Evolutionary conservation across 2,329 filamentous ascomycete species (phyloP).

Genomic region (Ustulina deusta): DNA sequence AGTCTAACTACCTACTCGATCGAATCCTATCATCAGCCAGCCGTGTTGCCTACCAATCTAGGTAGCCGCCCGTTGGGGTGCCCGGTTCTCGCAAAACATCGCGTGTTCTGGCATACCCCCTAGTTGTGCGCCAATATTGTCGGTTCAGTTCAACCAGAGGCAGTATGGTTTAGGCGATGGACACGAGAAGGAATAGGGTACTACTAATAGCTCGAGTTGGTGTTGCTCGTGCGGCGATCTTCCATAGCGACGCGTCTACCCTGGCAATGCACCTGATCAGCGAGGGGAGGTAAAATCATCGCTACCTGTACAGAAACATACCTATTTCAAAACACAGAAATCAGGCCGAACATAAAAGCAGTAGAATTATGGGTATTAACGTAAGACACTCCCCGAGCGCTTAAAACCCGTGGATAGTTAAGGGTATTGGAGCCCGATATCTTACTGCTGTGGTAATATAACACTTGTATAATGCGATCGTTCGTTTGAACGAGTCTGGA

Average conservation of each 20-base stretch:
- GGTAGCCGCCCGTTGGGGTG: slow-evolving; percentile 3
- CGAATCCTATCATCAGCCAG: slow-evolving; percentile 23
- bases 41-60: slow-evolving; percentile 20
- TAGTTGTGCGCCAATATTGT: slow-evolving; percentile 2
- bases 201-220: slow-evolving; percentile 14
- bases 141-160: slow-evolving; percentile 7
- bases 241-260: slow-evolving; percentile 1
- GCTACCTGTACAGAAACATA: slow-evolving; percentile 18
- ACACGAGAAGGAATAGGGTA: slow-evolving; percentile 11
- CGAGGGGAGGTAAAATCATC: slow-evolving; percentile 7
- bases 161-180: neutral
- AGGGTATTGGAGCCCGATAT: neutral
- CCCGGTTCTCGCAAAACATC: neutral
- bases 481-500: neutral
- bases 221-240: slow-evolving; percentile 7
- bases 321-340: slow-evolving; percentile 2
- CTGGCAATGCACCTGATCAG: slow-evolving; percentile 5
- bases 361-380: neutral
- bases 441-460: slow-evolving; percentile 12
- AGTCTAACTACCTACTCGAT: slow-evolving; percentile 35
- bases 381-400: neutral
- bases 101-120: slow-evolving; percentile 2
- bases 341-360: slow-evolving; percentile 3
- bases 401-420: neutral
- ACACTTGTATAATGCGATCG: slow-evolving; percentile 6